Conservation (phyloP, 2,329 filamentous ascomycete species). For the Paramyrothecium roridum region DNA sequence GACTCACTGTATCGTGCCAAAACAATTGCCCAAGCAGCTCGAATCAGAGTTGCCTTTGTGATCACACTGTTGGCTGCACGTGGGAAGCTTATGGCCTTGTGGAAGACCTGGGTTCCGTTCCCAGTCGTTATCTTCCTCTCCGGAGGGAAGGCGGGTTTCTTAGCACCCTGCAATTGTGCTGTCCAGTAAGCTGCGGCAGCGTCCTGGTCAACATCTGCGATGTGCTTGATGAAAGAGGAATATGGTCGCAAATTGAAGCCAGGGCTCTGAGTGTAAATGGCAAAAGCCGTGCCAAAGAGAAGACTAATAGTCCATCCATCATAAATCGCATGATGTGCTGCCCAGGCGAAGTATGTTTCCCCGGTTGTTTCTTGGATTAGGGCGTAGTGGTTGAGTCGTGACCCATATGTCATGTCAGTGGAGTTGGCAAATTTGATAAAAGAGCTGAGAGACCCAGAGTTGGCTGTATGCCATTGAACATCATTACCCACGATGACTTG, state of each 20-base stretch:
- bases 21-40: background rate
- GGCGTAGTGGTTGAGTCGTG: background rate
- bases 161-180: background rate
- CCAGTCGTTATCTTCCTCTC: background rate
- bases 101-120: background rate
- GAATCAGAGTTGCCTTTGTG: background rate
- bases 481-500: background rate
- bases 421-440: background rate
- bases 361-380: background rate
- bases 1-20: conserved; percentile 1
- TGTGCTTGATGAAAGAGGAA: background rate
- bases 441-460: background rate
- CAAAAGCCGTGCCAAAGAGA: conserved; percentile 4
- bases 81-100: background rate
- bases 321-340: conserved; percentile 39
- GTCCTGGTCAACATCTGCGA: background rate
- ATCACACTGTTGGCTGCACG: background rate
- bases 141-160: background rate
- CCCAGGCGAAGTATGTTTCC: conserved; percentile 9
- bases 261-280: no score
- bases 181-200: background rate
- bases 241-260: background rate
- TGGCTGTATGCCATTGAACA: background rate
- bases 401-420: background rate
- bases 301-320: conserved; percentile 48